Percentiles rank a stretch among this genome's conserved stretches.
Conservation (phyloP, 352 stramenopile genomes). For the Phytophthora pisi region DNA sequence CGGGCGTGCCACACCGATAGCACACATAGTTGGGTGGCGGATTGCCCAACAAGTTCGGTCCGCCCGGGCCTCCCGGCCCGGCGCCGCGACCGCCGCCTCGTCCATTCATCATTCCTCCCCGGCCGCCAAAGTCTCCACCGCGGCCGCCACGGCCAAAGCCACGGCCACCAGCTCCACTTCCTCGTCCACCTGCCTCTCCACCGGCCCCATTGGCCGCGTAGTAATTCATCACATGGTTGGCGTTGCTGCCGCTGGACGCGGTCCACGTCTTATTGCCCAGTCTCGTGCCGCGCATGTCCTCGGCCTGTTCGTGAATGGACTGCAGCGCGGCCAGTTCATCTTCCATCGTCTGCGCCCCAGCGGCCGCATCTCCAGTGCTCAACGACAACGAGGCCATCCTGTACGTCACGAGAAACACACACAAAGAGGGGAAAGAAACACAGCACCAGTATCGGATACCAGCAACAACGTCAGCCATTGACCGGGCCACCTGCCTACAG, state of each 20-base stretch:
- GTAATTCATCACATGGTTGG: constrained; percentile 82
- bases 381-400: constrained; percentile 39
- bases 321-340: constrained; percentile 83
- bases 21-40: constrained; percentile 87
- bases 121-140: constrained; percentile 47
- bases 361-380: constrained; percentile 20
- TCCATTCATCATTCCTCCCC: constrained; percentile 55
- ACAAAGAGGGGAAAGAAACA: too few species aligned
- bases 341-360: constrained; percentile 82
- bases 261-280: constrained; percentile 90
- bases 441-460: not conserved
- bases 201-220: constrained; percentile 51
- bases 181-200: constrained; percentile 43
- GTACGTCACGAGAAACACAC: not conserved
- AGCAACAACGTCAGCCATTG: constrained; percentile 22
- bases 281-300: constrained; percentile 77
- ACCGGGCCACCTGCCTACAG: constrained; percentile 1
- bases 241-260: constrained; percentile 72
- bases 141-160: constrained; percentile 55
- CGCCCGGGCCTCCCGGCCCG: constrained; percentile 24
- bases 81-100: constrained; percentile 42
- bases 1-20: constrained; percentile 82
- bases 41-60: constrained; percentile 45
- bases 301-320: constrained; percentile 85
- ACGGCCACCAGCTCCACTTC: constrained; percentile 42